Evolutionary conservation across 331 rosid species (phyloP).

Genomic region (Prunus yedoensis): DNA sequence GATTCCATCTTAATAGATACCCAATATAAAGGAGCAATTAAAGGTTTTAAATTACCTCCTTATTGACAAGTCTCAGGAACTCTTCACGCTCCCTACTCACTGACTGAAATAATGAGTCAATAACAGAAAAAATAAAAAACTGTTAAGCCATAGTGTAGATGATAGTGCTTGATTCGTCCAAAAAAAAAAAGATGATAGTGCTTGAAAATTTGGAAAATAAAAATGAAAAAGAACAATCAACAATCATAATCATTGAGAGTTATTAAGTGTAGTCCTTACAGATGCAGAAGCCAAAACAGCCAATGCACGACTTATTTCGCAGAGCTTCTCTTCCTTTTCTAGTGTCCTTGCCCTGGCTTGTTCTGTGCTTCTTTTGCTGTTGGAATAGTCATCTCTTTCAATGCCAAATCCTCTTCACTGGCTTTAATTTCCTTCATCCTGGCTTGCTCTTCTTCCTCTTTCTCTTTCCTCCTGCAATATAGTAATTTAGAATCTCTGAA

Average conservation of each 20-base stretch:
- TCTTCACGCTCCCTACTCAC: conserved; percentile 95
- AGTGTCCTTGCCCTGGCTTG: conserved; percentile 62
- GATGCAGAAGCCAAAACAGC: conserved; percentile 97
- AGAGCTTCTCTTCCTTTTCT: conserved; percentile 85
- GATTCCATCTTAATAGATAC: not conserved
- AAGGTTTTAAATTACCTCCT: conserved; percentile 61
- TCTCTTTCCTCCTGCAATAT: conserved; percentile 75
- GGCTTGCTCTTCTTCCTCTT: conserved; percentile 66
- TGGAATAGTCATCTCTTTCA: conserved; percentile 75
- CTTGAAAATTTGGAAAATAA: not conserved
- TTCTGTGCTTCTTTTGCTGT: conserved; percentile 72
- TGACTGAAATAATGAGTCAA: conserved; percentile 50
- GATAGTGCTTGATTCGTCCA: not conserved
- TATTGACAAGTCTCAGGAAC: conserved; percentile 80
- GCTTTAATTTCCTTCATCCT: conserved; percentile 51
- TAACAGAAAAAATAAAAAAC: not conserved
- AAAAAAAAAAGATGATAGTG: not conserved
- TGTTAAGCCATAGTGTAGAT: not conserved
- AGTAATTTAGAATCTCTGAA: conserved; percentile 17
- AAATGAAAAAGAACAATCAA: conserved; percentile 8
- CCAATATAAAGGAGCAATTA: not conserved
- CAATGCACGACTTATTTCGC: conserved; percentile 89
- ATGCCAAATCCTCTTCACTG: conserved; percentile 61
- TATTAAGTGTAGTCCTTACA: conserved; percentile 54
- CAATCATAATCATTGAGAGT: conserved; percentile 12